Evolutionary conservation across 306 rosid species (phyloP).

Genomic region (Cucurbita moschata): DNA sequence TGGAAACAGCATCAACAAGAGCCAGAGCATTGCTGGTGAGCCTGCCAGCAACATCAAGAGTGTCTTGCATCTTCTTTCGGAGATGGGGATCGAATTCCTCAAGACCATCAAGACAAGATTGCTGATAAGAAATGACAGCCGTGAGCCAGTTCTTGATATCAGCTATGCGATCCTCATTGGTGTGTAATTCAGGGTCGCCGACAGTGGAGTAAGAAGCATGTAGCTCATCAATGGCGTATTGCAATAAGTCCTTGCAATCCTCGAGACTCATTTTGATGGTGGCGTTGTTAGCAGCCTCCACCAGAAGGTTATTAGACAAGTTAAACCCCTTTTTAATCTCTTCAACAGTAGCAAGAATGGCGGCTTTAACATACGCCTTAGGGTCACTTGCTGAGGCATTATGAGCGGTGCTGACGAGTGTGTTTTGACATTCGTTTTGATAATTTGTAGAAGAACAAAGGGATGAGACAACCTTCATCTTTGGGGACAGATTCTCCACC

Average conservation of each 20-base stretch:
- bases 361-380: conserved; percentile 24
- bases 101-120: conserved; percentile 31
- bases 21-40: conserved; percentile 44
- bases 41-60: conserved; percentile 1
- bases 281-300: conserved; percentile 4
- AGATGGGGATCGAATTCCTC: conserved; percentile 10
- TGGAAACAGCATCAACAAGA: conserved; percentile 17
- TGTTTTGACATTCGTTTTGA: conserved; percentile 26
- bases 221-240: conserved; percentile 28
- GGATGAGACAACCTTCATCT: conserved; percentile 10
- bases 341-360: conserved; percentile 19
- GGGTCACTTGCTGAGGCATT: conserved; percentile 17
- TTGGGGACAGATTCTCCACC: background rate
- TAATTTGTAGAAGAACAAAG: conserved; percentile 33
- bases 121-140: conserved; percentile 35
- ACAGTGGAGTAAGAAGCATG: conserved; percentile 15
- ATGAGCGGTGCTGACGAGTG: conserved; percentile 14
- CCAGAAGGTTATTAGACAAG: conserved; percentile 23
- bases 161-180: conserved; percentile 5
- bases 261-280: conserved; percentile 29
- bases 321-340: conserved; percentile 33
- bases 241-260: conserved; percentile 49
- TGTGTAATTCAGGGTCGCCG: conserved; percentile 11
- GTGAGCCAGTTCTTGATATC: conserved; percentile 58
- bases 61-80: conserved; percentile 12